Conservation (phyloP, 2,329 filamentous ascomycete species). For the Colletotrichum horii region DNA sequence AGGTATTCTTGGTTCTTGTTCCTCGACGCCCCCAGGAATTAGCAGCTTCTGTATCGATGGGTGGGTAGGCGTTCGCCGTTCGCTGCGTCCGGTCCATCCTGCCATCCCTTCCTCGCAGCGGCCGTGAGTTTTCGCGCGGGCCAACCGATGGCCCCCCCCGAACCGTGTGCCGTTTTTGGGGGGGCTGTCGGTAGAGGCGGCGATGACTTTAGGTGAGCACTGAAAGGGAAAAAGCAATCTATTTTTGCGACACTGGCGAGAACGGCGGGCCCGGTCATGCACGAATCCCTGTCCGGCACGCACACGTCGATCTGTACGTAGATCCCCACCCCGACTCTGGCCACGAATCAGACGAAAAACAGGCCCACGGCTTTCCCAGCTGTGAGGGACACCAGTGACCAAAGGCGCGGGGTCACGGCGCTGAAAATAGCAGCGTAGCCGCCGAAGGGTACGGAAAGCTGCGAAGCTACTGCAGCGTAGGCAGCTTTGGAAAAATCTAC, state of each 20-base stretch:
- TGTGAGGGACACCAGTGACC: not conserved
- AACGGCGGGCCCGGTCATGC: constrained; percentile 3
- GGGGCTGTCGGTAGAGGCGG: not conserved
- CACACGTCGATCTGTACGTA: constrained; percentile 8
- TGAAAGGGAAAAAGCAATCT: constrained; percentile 1
- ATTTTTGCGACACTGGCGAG: constrained; percentile 20
- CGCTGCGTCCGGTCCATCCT: not conserved
- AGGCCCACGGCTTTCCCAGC: not conserved
- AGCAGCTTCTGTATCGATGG: not conserved
- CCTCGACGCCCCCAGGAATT: not conserved
- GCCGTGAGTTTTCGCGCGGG: not conserved
- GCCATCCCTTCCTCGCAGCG: not conserved
- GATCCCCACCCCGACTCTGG: not conserved
- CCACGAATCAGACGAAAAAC: not conserved
- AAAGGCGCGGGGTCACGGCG: not conserved
- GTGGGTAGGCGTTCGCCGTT: not conserved
- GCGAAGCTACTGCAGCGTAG: constrained; percentile 1
- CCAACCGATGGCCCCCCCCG: not conserved
- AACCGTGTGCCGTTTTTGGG: not conserved
- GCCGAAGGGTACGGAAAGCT: not conserved
- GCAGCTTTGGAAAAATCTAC: constrained; percentile 2
- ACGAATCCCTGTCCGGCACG: constrained; percentile 4
- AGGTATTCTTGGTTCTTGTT: not conserved
- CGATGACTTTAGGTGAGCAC: not conserved
- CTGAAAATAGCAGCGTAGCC: constrained; percentile 21